Base-by-base conservation (phyloP, 495 filamentous ascomycete genomes). In the Tuber borchii region DNA sequence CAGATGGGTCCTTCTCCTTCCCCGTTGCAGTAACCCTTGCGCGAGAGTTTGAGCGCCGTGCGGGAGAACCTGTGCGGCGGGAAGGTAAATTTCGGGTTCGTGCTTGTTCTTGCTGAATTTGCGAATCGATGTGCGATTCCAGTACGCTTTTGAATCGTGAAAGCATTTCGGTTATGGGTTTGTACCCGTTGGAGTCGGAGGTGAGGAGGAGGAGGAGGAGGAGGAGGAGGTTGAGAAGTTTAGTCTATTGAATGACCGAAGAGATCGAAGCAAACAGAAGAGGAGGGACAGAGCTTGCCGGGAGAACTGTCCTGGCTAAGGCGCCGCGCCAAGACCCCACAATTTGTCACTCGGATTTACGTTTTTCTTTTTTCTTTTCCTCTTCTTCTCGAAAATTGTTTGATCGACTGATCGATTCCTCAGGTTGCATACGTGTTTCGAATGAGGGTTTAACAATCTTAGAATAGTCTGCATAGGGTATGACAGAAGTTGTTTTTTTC, bases 101-200 rank as follows among this genome's bases (percentile, higher is more conserved):
- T 17, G 81, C 71, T 73, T 78, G 77, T 65, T 83, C 77, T 46
- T 73, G 69, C 10, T 75, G 78, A 5, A 83, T 74, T 37, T 83
- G 81, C n/a, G 76, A 76, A 56, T 82, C 81, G 40, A 83, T 82
- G 43, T 81, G 79, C 44, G 78, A 77, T 65, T 81, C 79, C 61
- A 81, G 71, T 40, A 72, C 81, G 42, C 81, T 79, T 22, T 76
- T 78, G 16, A 83, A 56, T 31, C 81, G 81, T 43, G 76, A 76
- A 71, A 83, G 79, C 81, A 83, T 83, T 17, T 26, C 61, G 26
- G 56, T 65, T 43, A 17, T 48, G 65, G 14, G 51, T 46, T 22
- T 48, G 17, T 72, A 10, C 26, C 14, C 71, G 56, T 16, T 34
- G 17, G 34, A 34, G 26, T 34, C 56, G 31, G 14, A n/a, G 31